Evolutionary conservation across 768 basidiomycete species (phyloP).

Genomic region (Amanita phalloides): DNA sequence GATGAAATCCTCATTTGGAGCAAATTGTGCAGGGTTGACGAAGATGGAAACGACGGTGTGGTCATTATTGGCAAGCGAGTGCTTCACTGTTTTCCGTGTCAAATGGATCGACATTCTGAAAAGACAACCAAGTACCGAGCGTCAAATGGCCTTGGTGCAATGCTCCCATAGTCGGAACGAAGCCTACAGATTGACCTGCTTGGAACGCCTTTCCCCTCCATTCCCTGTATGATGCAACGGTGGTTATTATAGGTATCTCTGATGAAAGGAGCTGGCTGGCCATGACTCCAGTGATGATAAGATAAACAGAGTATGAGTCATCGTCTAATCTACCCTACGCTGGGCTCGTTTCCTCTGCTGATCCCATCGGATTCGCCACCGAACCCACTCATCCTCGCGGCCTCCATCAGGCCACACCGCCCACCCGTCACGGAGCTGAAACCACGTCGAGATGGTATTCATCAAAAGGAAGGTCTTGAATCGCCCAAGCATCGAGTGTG

Average conservation of each 20-base stretch:
- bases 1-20: conserved; percentile 86
- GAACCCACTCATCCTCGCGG: conserved; percentile 55
- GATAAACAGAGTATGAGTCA: neutral
- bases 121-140: conserved; percentile 50
- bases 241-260: conserved; percentile 40
- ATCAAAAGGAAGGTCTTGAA: conserved; percentile 36
- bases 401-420: conserved; percentile 74
- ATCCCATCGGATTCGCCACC: conserved; percentile 55
- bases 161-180: conserved; percentile 98
- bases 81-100: conserved; percentile 42
- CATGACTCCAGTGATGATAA: neutral
- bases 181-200: conserved; percentile 64
- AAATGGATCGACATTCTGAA: neutral
- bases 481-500: conserved; percentile 42
- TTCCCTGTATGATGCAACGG: conserved; percentile 48
- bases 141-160: conserved; percentile 89
- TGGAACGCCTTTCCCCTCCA: conserved; percentile 66
- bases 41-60: conserved; percentile 91
- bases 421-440: conserved; percentile 76
- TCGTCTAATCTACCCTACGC: neutral
- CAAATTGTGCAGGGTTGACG: conserved; percentile 97
- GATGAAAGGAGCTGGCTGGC: conserved; percentile 18
- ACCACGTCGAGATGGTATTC: conserved; percentile 52
- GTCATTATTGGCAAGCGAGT: conserved; percentile 70
- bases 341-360: conserved; percentile 16